Evolutionary conservation across 2,329 filamentous ascomycete species (phyloP).

Genomic region (Beauveria sp.): DNA sequence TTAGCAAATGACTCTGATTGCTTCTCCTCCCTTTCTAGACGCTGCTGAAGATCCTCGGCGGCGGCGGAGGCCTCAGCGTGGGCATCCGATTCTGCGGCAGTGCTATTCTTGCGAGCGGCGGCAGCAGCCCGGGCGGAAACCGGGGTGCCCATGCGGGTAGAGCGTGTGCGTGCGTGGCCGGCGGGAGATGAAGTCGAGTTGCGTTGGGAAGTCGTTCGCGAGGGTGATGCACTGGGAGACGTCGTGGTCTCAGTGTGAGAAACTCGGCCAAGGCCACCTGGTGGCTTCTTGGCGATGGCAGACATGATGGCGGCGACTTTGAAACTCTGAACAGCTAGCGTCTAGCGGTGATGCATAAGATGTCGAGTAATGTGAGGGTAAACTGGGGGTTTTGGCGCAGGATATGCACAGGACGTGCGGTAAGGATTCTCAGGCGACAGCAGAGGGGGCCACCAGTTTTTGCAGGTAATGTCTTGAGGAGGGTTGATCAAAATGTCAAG

Average conservation of each 20-base stretch:
- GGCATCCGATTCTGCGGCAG: slow-evolving; percentile 35
- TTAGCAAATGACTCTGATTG: slow-evolving; percentile 73
- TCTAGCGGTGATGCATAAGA: slow-evolving; percentile 3
- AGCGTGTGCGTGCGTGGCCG: slow-evolving; percentile 50
- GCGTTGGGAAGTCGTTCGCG: slow-evolving; percentile 29
- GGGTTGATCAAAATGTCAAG: slow-evolving; percentile 2
- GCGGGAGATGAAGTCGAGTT: slow-evolving; percentile 41
- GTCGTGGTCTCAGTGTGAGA: slow-evolving; percentile 31
- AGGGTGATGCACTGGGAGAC: slow-evolving; percentile 28
- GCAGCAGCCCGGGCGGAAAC: slow-evolving; percentile 68
- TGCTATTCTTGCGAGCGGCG: slow-evolving; percentile 49
- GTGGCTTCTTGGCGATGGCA: slow-evolving; percentile 45
- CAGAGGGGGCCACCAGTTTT: background rate
- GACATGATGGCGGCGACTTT: slow-evolving; percentile 34
- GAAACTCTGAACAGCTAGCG: slow-evolving; percentile 5
- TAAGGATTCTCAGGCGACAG: slow-evolving; percentile 3
- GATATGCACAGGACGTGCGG: slow-evolving; percentile 3
- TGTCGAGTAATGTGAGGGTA: background rate
- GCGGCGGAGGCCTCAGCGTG: slow-evolving; percentile 71
- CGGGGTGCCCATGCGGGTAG: slow-evolving; percentile 55
- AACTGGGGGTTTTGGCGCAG: background rate
- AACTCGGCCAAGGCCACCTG: slow-evolving; percentile 38
- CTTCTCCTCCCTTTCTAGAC: slow-evolving; percentile 71
- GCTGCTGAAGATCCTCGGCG: slow-evolving; percentile 77
- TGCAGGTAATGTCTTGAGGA: background rate